phyloP scores from a whole-genome alignment of 2,329 filamentous ascomycete species.

The Pseudocercospora crystallina region DNA sequence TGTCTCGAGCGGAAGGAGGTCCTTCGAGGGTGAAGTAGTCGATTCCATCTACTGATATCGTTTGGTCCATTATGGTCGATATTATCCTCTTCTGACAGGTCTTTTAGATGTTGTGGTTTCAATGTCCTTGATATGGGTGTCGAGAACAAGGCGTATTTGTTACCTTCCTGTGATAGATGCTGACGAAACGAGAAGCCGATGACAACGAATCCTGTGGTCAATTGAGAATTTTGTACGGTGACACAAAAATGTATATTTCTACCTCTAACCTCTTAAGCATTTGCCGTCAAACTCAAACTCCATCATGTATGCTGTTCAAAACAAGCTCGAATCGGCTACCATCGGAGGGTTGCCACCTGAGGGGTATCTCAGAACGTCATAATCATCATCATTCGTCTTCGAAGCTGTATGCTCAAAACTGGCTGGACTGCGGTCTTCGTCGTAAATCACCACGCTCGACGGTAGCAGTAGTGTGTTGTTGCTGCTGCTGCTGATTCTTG shows the following conservation, averaged over 20 bases:
- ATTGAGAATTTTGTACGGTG: no score
- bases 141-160: no score
- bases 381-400: background rate
- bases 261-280: no score
- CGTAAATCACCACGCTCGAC: background rate
- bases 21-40: slow-evolving; percentile 28
- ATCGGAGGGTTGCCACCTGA: background rate
- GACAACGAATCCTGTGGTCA: no score
- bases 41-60: slow-evolving; percentile 25
- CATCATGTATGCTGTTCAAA: no score
- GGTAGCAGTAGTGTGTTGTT: background rate
- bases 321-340: no score
- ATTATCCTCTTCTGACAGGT: background rate
- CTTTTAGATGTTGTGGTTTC: background rate
- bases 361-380: slow-evolving; percentile 8
- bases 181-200: no score
- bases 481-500: background rate
- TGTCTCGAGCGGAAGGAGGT: slow-evolving; percentile 8
- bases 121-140: background rate
- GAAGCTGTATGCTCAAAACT: background rate
- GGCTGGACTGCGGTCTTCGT: slow-evolving; percentile 2
- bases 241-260: no score
- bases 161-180: no score
- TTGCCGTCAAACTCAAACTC: no score
- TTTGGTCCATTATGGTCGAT: slow-evolving; percentile 8